Evolutionary conservation across 345 rosid genomes (phyloP), one percentile per base, ranked within the genome.

Genomic region (Tarenaya hassleriana): DNA sequence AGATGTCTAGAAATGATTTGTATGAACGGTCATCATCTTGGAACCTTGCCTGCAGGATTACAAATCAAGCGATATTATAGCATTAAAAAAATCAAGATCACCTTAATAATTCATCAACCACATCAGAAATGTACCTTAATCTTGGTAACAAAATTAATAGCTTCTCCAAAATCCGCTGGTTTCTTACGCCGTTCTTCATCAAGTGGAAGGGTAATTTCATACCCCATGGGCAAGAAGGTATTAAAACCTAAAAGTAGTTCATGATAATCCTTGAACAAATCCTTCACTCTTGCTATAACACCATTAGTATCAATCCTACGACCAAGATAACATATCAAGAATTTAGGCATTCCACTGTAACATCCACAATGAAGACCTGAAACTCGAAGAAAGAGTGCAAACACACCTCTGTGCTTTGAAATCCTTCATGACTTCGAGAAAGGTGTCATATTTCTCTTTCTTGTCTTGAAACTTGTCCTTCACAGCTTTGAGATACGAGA

Each of bases 381-480:
- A 47, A 64, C 41, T n/a, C 12, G 52, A 66, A 58, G 51, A 20
- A 41, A 18, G 43, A 27, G 43, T 20, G 32, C 5, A 31, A 52
- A 20, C 44, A 51, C 18, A 88, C 98, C 91, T 85, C 53, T 88
- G 88, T 46, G 95, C 91, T 74, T 81, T 88, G 58, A 92, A 88
- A 68, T 85, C 98, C 68, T 80, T 92, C 97, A 92, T 88, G 52
- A 92, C 81, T 62, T 85, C 85, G 61, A 88, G 94, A 56, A 92
- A 92, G 34, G 68, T 76, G 19, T 85, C 91, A 53, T 88, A 92
- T 48, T 83, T 92, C 35, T 78, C 97, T 67, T 72, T 69, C 19
- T 83, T 77, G 53, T 92, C 91, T 33, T 78, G 88, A 75, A 84
- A 84, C 37, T 72, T 78, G 34, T 83, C 88, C 65, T 73, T 85